Evolutionary conservation across 208 protist species (phyloP).

Genomic region (Naegleria gruberi): DNA sequence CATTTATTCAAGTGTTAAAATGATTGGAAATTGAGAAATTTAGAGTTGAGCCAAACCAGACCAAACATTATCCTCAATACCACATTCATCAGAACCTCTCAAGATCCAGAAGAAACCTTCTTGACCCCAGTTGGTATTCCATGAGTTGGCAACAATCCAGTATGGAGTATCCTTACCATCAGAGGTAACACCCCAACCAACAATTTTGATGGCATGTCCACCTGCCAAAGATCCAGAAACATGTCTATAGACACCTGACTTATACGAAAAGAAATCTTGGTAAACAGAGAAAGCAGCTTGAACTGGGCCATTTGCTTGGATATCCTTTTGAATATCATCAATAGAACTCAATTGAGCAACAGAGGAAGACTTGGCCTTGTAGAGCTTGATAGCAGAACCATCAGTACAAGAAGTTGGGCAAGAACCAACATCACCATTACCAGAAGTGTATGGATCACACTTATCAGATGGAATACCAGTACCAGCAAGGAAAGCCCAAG

Average conservation of each 20-base stretch:
- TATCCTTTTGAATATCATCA: conserved; percentile 59
- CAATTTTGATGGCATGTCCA: conserved; percentile 70
- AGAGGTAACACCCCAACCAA: conserved; percentile 67
- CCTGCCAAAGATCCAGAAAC: conserved; percentile 52
- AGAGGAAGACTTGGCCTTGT: conserved; percentile 47
- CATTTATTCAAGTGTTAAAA: no score
- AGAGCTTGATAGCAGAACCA: not conserved
- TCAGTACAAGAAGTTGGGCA: conserved; percentile 35
- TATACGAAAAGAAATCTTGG: conserved; percentile 73
- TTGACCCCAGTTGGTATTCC: conserved; percentile 71
- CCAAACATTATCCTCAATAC: conserved; percentile 46
- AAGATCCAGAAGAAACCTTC: conserved; percentile 67
- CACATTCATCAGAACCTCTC: conserved; percentile 63
- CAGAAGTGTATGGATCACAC: conserved; percentile 35
- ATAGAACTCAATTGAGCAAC: conserved; percentile 60
- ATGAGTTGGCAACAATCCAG: conserved; percentile 83
- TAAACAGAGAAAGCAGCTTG: conserved; percentile 76
- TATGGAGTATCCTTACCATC: conserved; percentile 48
- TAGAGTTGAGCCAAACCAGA: not conserved
- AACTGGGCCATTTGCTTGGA: conserved; percentile 69
- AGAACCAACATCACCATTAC: conserved; percentile 33
- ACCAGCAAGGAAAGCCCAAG: conserved; percentile 35
- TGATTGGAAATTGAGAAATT: no score
- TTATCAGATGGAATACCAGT: conserved; percentile 31
- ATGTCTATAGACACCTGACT: conserved; percentile 74